A percentile compares a stretch with the other conserved stretches of the same genome.
These are phyloP conservation scores for Cryptococcus sp. DNA, from an alignment of 1,284 basidiomycete genomes.

Conservation along the genomic window DNA sequence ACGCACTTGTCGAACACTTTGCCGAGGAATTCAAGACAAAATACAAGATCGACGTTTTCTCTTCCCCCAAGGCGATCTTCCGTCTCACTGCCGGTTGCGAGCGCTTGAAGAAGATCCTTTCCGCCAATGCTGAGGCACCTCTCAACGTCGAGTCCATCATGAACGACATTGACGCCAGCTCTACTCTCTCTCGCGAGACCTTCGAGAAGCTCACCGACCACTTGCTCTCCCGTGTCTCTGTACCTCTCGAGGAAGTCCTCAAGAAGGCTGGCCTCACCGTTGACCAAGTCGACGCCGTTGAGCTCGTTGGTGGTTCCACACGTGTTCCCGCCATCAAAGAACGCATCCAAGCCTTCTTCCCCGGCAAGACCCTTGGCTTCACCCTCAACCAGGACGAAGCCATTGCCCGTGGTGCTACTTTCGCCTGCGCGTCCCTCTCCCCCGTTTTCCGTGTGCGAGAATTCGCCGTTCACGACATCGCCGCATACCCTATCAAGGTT, in stretches of 20 bases:
- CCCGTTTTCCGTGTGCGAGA: conserved; percentile 95
- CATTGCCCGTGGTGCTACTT: conserved; percentile 87
- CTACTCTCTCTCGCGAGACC: conserved; percentile 62
- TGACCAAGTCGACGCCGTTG: conserved; percentile 66
- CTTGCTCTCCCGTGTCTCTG: conserved; percentile 61
- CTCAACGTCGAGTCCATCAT: conserved; percentile 90
- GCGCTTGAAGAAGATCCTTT: conserved; percentile 70
- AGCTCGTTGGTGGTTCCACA: conserved; percentile 68
- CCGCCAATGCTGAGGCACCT: conserved; percentile 81
- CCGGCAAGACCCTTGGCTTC: conserved; percentile 70
- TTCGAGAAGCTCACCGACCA: conserved; percentile 61
- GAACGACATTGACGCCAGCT: conserved; percentile 77
- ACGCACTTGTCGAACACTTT: conserved; percentile 81
- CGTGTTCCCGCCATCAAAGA: conserved; percentile 70
- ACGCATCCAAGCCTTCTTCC: conserved; percentile 65
- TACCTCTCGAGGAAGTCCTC: conserved; percentile 62
- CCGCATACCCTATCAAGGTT: conserved; percentile 81
- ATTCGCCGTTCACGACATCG: conserved; percentile 80
- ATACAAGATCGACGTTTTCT: conserved; percentile 92
- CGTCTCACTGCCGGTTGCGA: conserved; percentile 78
- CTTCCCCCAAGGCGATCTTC: conserved; percentile 87
- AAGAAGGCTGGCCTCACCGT: conserved; percentile 61
- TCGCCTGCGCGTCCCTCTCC: conserved; percentile 89
- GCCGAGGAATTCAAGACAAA: conserved; percentile 84
- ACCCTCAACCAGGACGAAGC: conserved; percentile 97